Base-by-base conservation (phyloP, 768 basidiomycete genomes). In the Coprinopsis strossmayeri region DNA sequence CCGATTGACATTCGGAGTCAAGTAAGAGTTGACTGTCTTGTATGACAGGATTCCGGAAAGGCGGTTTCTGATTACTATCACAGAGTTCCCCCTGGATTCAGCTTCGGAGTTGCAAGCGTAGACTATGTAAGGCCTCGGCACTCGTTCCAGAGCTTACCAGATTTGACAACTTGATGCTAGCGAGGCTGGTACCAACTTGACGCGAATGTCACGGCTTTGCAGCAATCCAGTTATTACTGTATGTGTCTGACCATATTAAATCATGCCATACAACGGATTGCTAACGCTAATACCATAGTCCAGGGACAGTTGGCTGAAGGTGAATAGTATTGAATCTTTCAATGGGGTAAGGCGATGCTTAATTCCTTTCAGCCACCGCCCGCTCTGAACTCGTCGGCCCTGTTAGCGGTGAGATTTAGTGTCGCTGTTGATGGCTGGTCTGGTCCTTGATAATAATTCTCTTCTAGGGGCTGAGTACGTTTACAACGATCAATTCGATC, bases 161-260 rank as follows among this genome's bases (percentile, higher is more conserved):
- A 9, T 43, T 5, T 10, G 18, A 7, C 17, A 38, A 38, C n/a
- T n/a, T n/a, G n/a, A n/a, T n/a, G n/a, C n/a, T n/a, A n/a, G 35
- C 59, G 59, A 34, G 57, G 57, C 24, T 61, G 56, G 41, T 61
- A 61, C 45, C 57, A 62, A 49, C 56, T 60, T 26, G 61, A 60
- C 48, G 41, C 43, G 30, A 51, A 54, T 27, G 61, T 59, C 2
- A 59, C 58, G 12, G 58, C 61, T 25, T 25, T 55, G 3, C 61
- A 62, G 48, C 56, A 60, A 34, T 56, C 59, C n/a, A 55, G 54
- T 13, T 62, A 62, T 34, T 60, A 58, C 55, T 59, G 58, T 60
- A 43, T 45, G 59, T 37, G 15, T 15, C 24, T 17, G 3, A 26
- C 21, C 17, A 9, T 38, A 13, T 5, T 5, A 21, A 9, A 27